These are phyloP conservation scores for Xylariaceae sp. DNA, from an alignment of 2,329 filamentous ascomycete genomes.

Conservation along the genomic window DNA sequence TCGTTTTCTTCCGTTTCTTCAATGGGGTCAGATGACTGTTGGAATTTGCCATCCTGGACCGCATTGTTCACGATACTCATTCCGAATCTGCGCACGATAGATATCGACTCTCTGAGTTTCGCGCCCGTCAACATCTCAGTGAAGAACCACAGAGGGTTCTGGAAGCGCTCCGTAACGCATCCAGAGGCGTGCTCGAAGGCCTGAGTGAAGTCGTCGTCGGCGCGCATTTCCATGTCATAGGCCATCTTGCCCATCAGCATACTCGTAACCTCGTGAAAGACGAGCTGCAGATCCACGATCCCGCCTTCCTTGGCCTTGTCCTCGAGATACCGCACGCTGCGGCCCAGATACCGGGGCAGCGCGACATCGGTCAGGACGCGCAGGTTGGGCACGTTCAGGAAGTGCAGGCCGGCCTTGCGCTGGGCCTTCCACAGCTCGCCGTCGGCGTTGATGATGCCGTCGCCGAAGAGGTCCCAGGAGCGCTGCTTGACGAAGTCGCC, in stretches of 20 bases:
- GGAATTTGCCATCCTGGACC: conserved; percentile 9
- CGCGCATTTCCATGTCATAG: conserved; percentile 63
- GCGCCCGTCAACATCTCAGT: conserved; percentile 50
- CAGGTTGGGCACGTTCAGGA: conserved; percentile 54
- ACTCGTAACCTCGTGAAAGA: conserved; percentile 60
- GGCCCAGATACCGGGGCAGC: conserved; percentile 48
- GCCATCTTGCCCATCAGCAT: conserved; percentile 63
- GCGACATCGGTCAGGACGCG: conserved; percentile 51
- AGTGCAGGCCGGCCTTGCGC: conserved; percentile 55
- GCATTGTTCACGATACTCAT: conserved; percentile 51
- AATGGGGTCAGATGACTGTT: neutral
- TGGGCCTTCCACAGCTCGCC: conserved; percentile 59
- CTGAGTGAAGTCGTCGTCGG: conserved; percentile 52
- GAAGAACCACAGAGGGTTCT: conserved; percentile 58
- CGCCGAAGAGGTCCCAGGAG: conserved; percentile 58
- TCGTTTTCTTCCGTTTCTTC: neutral
- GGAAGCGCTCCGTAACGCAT: conserved; percentile 55
- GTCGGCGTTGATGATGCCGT: conserved; percentile 63
- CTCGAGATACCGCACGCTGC: conserved; percentile 37
- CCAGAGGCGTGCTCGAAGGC: conserved; percentile 60
- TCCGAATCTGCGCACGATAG: conserved; percentile 51
- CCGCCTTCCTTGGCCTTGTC: conserved; percentile 22
- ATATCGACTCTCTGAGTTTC: conserved; percentile 44
- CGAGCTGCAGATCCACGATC: conserved; percentile 50
- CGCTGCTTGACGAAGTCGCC: conserved; percentile 56